Conservation (phyloP, 768 basidiomycete genomes). For the Nidula microcarpa region DNA sequence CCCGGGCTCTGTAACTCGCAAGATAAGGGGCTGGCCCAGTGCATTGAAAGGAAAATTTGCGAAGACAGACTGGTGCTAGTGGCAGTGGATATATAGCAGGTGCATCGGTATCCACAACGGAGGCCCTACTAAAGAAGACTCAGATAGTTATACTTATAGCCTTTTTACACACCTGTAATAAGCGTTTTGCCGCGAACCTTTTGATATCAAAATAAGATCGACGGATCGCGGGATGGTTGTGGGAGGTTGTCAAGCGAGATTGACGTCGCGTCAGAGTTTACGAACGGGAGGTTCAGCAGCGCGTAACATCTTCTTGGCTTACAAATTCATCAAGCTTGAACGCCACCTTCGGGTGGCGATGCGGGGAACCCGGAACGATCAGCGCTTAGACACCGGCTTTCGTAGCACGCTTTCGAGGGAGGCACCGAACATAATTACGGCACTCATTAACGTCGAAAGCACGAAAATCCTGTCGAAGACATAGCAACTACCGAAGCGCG, state of each 20-base stretch:
- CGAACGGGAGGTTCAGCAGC: not conserved
- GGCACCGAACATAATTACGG: too few relatives aligned
- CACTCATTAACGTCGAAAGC: too few relatives aligned
- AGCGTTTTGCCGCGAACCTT: slow-evolving; percentile 18
- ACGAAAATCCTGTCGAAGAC: too few relatives aligned
- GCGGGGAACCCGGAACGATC: not conserved
- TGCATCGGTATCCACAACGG: too few relatives aligned
- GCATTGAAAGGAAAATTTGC: too few relatives aligned
- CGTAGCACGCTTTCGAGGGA: not conserved
- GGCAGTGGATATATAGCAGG: too few relatives aligned
- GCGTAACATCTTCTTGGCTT: not conserved
- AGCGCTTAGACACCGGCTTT: not conserved
- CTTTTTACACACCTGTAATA: not conserved
- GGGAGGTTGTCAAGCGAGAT: slow-evolving; percentile 12
- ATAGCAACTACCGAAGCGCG: too few relatives aligned
- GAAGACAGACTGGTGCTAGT: too few relatives aligned
- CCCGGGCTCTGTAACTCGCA: too few relatives aligned
- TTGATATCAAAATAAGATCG: slow-evolving; percentile 18
- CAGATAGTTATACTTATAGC: too few relatives aligned
- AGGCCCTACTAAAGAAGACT: too few relatives aligned
- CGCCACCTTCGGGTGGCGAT: slow-evolving; percentile 1
- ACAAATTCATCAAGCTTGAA: not conserved
- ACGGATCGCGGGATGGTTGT: slow-evolving; percentile 9
- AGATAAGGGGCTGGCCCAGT: too few relatives aligned
- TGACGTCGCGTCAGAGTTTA: not conserved